phyloP scores from a whole-genome alignment of 1,284 basidiomycete species.

The Rhizoctonia solani region DNA sequence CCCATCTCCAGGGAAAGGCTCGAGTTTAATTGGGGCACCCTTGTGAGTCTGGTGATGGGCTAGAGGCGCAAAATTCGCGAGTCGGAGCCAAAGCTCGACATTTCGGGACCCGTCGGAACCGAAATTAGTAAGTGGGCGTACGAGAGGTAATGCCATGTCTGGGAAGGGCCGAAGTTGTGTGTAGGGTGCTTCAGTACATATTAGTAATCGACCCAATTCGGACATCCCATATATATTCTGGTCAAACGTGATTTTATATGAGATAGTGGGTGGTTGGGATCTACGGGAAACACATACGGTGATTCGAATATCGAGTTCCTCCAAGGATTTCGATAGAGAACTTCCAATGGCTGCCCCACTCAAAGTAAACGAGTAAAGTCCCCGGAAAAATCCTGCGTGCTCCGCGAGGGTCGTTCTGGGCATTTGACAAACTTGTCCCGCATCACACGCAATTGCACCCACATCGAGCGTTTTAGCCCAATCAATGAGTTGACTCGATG shows the following conservation, averaged over 20 bases:
- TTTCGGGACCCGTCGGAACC: background rate
- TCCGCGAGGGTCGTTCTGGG: background rate
- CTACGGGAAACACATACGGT: background rate
- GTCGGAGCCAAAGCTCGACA: background rate
- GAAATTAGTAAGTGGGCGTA: background rate
- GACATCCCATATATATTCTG: slow-evolving; percentile 16
- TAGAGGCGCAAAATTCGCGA: background rate
- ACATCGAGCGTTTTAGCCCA: background rate
- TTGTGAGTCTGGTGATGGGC: background rate
- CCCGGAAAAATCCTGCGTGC: background rate
- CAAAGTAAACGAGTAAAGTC: background rate
- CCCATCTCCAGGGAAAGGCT: background rate
- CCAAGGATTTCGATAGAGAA: background rate
- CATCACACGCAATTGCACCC: background rate
- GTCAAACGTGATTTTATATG: background rate
- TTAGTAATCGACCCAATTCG: background rate
- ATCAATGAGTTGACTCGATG: background rate
- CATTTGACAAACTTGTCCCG: background rate
- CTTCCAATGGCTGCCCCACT: background rate
- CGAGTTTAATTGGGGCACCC: background rate
- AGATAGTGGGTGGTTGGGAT: background rate
- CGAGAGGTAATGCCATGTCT: slow-evolving; percentile 3
- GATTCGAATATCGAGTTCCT: background rate
- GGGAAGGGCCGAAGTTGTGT: slow-evolving; percentile 12
- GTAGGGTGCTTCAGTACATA: background rate